Evolutionary conservation across 129 eudicot genomes (phyloP), one percentile per base, ranked within the genome.

Genomic region (Helianthus tuberosus): DNA sequence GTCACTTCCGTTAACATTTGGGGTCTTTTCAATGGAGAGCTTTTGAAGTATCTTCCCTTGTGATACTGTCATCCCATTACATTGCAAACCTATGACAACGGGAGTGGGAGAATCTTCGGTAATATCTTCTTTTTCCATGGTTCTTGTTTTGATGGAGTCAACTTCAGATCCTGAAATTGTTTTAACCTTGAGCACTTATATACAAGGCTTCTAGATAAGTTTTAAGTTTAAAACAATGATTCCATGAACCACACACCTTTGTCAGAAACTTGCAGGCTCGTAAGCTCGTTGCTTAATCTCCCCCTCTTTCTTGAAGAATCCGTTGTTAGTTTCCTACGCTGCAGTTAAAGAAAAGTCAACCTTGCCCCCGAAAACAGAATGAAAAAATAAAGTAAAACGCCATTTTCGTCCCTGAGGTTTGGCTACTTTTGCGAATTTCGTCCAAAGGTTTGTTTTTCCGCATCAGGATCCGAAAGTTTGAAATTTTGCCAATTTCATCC

Each of bases 11-110:
- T 46, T 62, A 72, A 25, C 68, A 53, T 69, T 60, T 64, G 62
- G 20, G 52, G 32, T 25, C 44, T 62, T 67, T 43, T 76, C 71
- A 25, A 20, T 57, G 66, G 72, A 52, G 17, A 44, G 74, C 73
- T 6, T 74, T 50, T 51, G 39, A 58, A 67, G n/a, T 62, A 60
- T 71, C 67, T 69, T 54, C 68, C 68, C 81, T 57, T 23, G 73
- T 48, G 86, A 66, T 73, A 35, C 75, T 25, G 68, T 80, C 57
- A 46, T 61, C 36, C 60, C 80, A 62, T 81, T 61, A 75, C 80
- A 71, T n/a, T 81, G 83, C 86, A 85, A 81, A 62, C 83, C 83
- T 39, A 70, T 50, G 71, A 84, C 75, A 64, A 84, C 69, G 71
- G 76, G 86, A 29, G 54, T 12, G 20, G 64, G n/a, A 12, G 48